Percentiles rank a stretch among this genome's conserved stretches.
Evolutionary conservation across 768 basidiomycete genomes (phyloP).

Genomic region (Russula vinacea): DNA sequence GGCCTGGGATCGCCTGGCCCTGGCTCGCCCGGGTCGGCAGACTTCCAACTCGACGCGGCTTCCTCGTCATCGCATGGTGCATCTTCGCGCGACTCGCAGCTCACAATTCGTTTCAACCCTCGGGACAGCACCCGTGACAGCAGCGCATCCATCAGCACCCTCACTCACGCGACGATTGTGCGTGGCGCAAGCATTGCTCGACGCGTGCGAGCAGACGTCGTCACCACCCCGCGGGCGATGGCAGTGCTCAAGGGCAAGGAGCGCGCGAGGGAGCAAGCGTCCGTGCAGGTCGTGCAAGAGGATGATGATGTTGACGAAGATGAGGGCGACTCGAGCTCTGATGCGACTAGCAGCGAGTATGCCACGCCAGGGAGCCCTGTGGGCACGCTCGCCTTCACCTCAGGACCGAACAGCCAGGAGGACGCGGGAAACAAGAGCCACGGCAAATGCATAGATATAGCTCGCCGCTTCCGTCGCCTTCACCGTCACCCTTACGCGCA

Average conservation of each 20-base stretch:
- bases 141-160: constrained; percentile 23
- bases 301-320: background rate
- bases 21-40: constrained; percentile 5
- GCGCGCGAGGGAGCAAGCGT: background rate
- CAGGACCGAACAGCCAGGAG: constrained; percentile 28
- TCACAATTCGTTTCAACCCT: constrained; percentile 22
- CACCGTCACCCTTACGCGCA: constrained; percentile 21
- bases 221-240: constrained; percentile 6
- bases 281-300: constrained; percentile 14
- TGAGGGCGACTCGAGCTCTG: constrained; percentile 21
- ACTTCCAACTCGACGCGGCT: constrained; percentile 15
- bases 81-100: constrained; percentile 18
- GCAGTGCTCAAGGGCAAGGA: constrained; percentile 18
- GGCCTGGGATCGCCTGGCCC: background rate
- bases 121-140: constrained; percentile 26
- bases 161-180: constrained; percentile 30
- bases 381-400: constrained; percentile 24
- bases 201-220: constrained; percentile 27
- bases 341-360: constrained; percentile 8
- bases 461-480: constrained; percentile 13
- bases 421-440: constrained; percentile 21
- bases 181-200: constrained; percentile 30
- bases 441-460: constrained; percentile 3
- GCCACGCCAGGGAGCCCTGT: constrained; percentile 11
- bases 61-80: constrained; percentile 1